Base-by-base conservation (phyloP, 148 eudicot species). In the Chenopodium quinoa region DNA sequence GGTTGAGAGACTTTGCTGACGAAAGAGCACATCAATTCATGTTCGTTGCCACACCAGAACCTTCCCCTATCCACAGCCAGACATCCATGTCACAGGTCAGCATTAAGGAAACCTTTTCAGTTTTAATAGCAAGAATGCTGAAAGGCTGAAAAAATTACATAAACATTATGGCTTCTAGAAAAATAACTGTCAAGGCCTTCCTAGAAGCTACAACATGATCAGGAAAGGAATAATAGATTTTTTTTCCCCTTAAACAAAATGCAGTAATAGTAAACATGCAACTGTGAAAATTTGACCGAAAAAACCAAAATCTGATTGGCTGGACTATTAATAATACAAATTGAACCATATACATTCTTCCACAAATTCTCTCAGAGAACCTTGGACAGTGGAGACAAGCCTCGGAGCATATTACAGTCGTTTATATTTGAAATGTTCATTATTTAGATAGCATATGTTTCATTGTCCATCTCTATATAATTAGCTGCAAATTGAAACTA, bases 1-100 rank as follows among this genome's bases (percentile, higher is more conserved):
- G 83, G 62, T 82, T 92, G 65, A 87, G 95, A 74, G 89, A 85
- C 22, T 80, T 89, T 72, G 91, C 90, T 75, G 95, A 90, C 34
- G 91, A 90, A 9, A 87, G 72, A 22, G 75, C 84, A 80, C 80
- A 47, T 73, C 83, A 82, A 27, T 82, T 82, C 81, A 79, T 79
- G 88, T 80, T 83, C 54, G 78, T 80, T 83, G 62, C 71, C 78
- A 48, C 79, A 22, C 74, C 80, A 62, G 75, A 73, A 60, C 80
- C 82, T 29, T 82, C 84, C n/a, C 82, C 89, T 46, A 73, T 22
- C 58, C 75, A 68, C 79, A 87, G 85, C 79, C 80, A 79, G 56
- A 56, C 71, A 78, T 82, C 86, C 81, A 32, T 81, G 29, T 72
- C 89, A 80, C 89, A 86, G 89, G 92, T 89, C 54, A 84, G 83